Conservation (phyloP, 2,329 filamentous ascomycete genomes). For the Lachnellula subtilissima region DNA sequence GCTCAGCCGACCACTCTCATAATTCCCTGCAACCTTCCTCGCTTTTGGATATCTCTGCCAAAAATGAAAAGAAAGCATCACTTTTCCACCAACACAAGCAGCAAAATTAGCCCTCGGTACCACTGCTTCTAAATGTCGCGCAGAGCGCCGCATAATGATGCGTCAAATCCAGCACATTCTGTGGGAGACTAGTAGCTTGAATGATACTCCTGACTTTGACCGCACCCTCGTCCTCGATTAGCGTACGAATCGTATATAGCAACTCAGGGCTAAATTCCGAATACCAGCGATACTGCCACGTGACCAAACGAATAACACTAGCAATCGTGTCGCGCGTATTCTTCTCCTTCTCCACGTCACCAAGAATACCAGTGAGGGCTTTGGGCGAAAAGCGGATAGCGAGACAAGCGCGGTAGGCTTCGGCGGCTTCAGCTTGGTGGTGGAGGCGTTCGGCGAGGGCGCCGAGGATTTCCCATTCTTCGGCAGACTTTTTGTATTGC, state of each 20-base stretch:
- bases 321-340: slow-evolving; percentile 77
- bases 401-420: slow-evolving; percentile 87
- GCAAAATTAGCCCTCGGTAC: slow-evolving; percentile 37
- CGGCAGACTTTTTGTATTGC: slow-evolving; percentile 92
- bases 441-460: slow-evolving; percentile 89
- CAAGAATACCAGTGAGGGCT: slow-evolving; percentile 79
- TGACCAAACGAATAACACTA: slow-evolving; percentile 84
- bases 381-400: slow-evolving; percentile 88
- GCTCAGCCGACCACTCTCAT: neutral
- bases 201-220: slow-evolving; percentile 97
- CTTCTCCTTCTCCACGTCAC: slow-evolving; percentile 70
- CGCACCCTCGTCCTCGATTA: slow-evolving; percentile 96
- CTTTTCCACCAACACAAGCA: neutral
- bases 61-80: neutral
- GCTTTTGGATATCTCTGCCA: slow-evolving; percentile 1
- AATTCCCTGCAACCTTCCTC: neutral
- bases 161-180: slow-evolving; percentile 87
- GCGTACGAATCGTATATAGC: slow-evolving; percentile 77
- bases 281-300: slow-evolving; percentile 99
- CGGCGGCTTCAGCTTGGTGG: slow-evolving; percentile 83
- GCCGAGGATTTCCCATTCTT: slow-evolving; percentile 97
- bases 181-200: slow-evolving; percentile 88
- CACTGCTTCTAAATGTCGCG: slow-evolving; percentile 90
- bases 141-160: slow-evolving; percentile 95
- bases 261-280: slow-evolving; percentile 96